These are phyloP conservation scores for Diaporthe vexans DNA, from an alignment of 2,329 filamentous ascomycete species.

Conservation along the genomic window DNA sequence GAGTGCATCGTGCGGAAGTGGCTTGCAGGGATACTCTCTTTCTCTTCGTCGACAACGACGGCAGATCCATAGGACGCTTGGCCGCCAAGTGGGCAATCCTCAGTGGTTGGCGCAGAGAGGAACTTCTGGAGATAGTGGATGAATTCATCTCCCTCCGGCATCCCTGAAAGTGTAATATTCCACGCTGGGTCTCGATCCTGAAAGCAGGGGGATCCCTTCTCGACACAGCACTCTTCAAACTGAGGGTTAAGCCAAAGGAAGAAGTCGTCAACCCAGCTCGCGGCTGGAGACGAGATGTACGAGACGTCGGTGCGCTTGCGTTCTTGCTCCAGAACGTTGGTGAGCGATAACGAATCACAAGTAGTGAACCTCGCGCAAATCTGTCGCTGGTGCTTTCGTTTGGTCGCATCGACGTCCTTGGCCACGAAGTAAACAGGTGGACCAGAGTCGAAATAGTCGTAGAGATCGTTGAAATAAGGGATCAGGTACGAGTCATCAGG, in stretches of 20 bases:
- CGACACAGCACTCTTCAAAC: conserved; percentile 80
- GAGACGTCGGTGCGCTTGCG: conserved; percentile 89
- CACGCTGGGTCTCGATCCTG: conserved; percentile 81
- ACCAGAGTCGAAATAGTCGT: conserved; percentile 90
- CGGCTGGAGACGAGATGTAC: conserved; percentile 88
- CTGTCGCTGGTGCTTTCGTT: conserved; percentile 82
- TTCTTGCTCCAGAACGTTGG: conserved; percentile 94
- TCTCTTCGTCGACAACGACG: conserved; percentile 80
- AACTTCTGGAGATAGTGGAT: conserved; percentile 87
- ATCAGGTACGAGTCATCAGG: conserved; percentile 96
- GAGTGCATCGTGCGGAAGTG: conserved; percentile 95
- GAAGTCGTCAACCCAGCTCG: conserved; percentile 98
- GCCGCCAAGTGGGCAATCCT: conserved; percentile 89
- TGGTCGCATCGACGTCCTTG: conserved; percentile 82
- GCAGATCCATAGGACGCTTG: conserved; percentile 89
- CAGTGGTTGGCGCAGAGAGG: conserved; percentile 83
- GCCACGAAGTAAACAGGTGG: conserved; percentile 98
- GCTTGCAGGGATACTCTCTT: conserved; percentile 79
- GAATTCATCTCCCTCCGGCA: conserved; percentile 96
- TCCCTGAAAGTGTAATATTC: conserved; percentile 90
- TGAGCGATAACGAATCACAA: conserved; percentile 85
- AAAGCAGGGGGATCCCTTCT: conserved; percentile 82
- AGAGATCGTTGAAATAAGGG: conserved; percentile 95
- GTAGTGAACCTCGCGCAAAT: conserved; percentile 93
- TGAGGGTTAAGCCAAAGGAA: conserved; percentile 96